Evolutionary conservation across 2,329 filamentous ascomycete genomes (phyloP).

Genomic region (Microsporum audouinii): DNA sequence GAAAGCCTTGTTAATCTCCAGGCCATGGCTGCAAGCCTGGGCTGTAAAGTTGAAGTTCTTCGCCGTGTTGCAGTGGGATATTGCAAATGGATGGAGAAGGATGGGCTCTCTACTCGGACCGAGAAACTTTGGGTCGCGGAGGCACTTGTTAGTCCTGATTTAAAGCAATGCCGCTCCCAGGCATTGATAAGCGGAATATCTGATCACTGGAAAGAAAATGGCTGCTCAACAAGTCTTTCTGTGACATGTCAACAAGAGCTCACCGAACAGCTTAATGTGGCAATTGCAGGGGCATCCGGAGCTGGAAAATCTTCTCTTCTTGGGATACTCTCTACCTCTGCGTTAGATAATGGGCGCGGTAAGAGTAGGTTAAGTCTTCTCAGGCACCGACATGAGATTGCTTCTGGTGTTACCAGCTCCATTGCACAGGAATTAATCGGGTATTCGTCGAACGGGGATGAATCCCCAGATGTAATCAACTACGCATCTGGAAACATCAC

Average conservation of each 20-base stretch:
- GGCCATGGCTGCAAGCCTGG: constrained; percentile 85
- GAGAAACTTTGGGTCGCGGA: constrained; percentile 77
- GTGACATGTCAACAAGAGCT: constrained; percentile 13
- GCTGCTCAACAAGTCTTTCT: constrained; percentile 1
- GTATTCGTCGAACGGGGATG: constrained; percentile 40
- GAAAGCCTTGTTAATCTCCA: constrained; percentile 77
- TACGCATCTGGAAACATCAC: constrained; percentile 78
- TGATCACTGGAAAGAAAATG: not conserved
- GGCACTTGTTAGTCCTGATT: constrained; percentile 68
- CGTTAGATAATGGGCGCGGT: constrained; percentile 81
- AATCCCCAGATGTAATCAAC: constrained; percentile 53
- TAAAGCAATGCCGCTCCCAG: constrained; percentile 29
- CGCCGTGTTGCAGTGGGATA: constrained; percentile 75
- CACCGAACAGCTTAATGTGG: constrained; percentile 54
- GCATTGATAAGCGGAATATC: not conserved
- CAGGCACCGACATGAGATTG: constrained; percentile 87
- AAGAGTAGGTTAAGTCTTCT: constrained; percentile 79
- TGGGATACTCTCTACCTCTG: constrained; percentile 77
- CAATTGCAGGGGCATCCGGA: constrained; percentile 75
- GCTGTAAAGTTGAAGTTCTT: constrained; percentile 71
- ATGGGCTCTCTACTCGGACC: constrained; percentile 11
- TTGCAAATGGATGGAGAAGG: constrained; percentile 48
- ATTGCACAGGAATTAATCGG: constrained; percentile 89
- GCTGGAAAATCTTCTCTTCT: constrained; percentile 88
- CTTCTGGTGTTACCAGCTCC: constrained; percentile 83